Base-by-base conservation (phyloP, 2,329 filamentous ascomycete genomes). In the Fonsecaea nubica region DNA sequence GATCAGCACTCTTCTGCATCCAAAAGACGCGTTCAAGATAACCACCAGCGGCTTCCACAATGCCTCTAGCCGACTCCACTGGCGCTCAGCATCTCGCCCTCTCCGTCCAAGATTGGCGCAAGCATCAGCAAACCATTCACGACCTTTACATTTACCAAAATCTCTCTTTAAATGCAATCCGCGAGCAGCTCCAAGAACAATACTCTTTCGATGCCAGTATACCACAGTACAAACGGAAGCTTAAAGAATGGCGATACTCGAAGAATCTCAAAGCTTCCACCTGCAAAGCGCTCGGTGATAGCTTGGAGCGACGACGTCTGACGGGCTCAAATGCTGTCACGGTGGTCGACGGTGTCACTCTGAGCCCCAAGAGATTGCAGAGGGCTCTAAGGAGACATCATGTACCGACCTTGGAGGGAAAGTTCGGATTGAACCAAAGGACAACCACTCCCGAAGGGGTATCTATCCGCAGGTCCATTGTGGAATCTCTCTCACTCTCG, bases 151-250 rank as follows among this genome's bases (percentile, higher is more conserved):
- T 62, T 1, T n/a, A 6, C 4, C 48, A 62, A 35, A 9, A 21
- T 12, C 18, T 38, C 6, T 18, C 32, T 3, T 40, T 62, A 33
- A 54, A 62, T 21, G n/a, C n/a, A 12, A 30, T 62, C n/a, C 45
- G 61, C 30, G 35, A 57, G 40, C 15, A 57, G 8, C 61, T 63
- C 35, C 10, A 30, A 30, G 40, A 63, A n/a, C 4, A 12, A 12
- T 42, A 12, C 32, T 25, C 30, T 4, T 65, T 65, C 42, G 10
- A 25, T n/a, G 57, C 58, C 38, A 64, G 62, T 30, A 50, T 50
- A 32, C 33, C 36, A 12, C 63, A 62, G 25, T 62, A 65, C 32
- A 65, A 65, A 30, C 58, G 63, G 30, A 65, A 65, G 30, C 38
- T 65, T 15, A 62, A 53, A 32, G 25, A 61, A 58, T 65, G 63